Evolutionary conservation across 805 yeast genomes (phyloP), one percentile per base, ranked within the genome.

Genomic region (Saccharomycopsis lassenensis): DNA sequence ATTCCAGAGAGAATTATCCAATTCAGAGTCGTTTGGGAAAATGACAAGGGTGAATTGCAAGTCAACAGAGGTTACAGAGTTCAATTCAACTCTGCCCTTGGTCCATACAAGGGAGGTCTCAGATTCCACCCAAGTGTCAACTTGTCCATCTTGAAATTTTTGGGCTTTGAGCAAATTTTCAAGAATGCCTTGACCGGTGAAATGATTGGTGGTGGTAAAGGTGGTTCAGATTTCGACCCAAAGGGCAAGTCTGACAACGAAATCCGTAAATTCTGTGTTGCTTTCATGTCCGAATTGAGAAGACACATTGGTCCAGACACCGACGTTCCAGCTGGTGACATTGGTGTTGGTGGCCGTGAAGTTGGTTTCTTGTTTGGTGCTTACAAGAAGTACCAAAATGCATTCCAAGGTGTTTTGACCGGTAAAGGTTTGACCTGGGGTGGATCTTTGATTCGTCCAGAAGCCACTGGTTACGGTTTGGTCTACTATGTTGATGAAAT

Each of bases 311-410:
- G 97, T 46, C 86, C 81, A 58, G 89, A 83, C 64, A 85, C 94
- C 43, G 98, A 89, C 67, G 96, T 91, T 38, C 98, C 98, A 58
- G 98, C 98, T 50, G 98, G 98, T 65, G 98, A 89, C 66, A 89
- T 89, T 61, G 95, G 94, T 72, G 94, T 85, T 47, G 95, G 95
- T 68, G 97, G 95, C 54, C 76, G 93, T 63, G 94, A 85, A 68
- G 71, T 86, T 48, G 95, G 96, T 52, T 89, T 61, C 82, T 67
- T 89, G 59, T 91, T 85, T 53, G 98, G 98, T 66, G 95, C 95
- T 51, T 89, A 83, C 86, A 85, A 86, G 74, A 69, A 72, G 54
- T 71, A 72, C 76, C 79, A 73, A 65, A 89, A 89, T 78, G 70
- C 77, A 57, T 89, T 86, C 79, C 89, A 89, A 62, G 97, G 97